phyloP scores from a whole-genome alignment of 2,329 filamentous ascomycete species.

The Tolypocladium tundrense region DNA sequence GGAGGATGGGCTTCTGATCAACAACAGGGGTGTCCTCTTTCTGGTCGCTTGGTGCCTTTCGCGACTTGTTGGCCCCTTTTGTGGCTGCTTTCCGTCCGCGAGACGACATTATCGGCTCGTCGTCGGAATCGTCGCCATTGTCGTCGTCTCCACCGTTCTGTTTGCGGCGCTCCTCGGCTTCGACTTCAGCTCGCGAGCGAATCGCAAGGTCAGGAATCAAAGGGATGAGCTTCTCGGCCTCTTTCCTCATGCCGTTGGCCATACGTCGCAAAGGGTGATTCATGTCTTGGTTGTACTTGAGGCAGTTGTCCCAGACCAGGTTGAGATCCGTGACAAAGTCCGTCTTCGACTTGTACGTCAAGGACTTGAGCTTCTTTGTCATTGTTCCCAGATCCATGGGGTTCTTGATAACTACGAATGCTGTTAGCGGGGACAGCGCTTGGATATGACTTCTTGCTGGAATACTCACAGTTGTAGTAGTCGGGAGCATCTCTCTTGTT shows the following conservation, averaged over 20 bases:
- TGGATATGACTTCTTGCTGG: background rate
- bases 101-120: constrained; percentile 97
- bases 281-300: constrained; percentile 89
- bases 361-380: constrained; percentile 89
- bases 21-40: constrained; percentile 70
- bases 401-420: constrained; percentile 67
- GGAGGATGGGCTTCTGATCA: constrained; percentile 63
- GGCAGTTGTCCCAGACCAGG: constrained; percentile 93
- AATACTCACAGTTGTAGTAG: constrained; percentile 72
- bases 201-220: constrained; percentile 90
- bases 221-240: constrained; percentile 92
- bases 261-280: constrained; percentile 82
- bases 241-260: constrained; percentile 92
- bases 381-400: constrained; percentile 97
- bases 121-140: constrained; percentile 82
- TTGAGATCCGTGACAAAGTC: constrained; percentile 93
- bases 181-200: constrained; percentile 84
- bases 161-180: constrained; percentile 75
- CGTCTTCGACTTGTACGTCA: constrained; percentile 77
- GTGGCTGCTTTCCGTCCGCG: constrained; percentile 75
- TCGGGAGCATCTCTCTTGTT: constrained; percentile 96
- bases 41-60: constrained; percentile 62
- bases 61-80: constrained; percentile 66
- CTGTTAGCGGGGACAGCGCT: constrained; percentile 11
- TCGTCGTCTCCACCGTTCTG: constrained; percentile 79